Percentiles rank a stretch among this genome's conserved stretches.
These are phyloP conservation scores for Coemansia guatemalensis DNA, from an alignment of 192 early-diverging fungal genomes.

Conservation along the genomic window DNA sequence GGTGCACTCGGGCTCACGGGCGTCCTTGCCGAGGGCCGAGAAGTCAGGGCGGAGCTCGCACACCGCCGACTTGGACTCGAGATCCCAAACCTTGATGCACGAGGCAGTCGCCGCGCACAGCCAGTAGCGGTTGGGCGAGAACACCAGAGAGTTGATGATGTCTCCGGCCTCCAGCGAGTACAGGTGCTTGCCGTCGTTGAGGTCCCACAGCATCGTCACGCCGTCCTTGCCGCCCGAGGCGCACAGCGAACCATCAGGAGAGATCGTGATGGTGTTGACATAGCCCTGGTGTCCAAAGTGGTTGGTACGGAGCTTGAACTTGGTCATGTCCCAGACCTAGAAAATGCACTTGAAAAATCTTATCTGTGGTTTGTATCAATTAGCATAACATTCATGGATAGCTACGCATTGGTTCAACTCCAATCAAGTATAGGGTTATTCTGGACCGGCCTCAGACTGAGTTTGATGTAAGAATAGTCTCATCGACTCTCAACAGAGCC, in stretches of 20 bases:
- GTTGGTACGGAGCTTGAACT: slow-evolving; percentile 99
- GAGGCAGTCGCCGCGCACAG: slow-evolving; percentile 95
- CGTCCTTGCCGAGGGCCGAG: slow-evolving; percentile 71
- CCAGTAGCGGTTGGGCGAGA: slow-evolving; percentile 99
- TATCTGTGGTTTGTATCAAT: no score
- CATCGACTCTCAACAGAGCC: slow-evolving; percentile 55
- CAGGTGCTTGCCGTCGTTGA: slow-evolving; percentile 99
- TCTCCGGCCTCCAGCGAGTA: slow-evolving; percentile 97
- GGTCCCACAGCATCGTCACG: slow-evolving; percentile 99
- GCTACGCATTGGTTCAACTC: not conserved
- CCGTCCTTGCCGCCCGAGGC: slow-evolving; percentile 99
- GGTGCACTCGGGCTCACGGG: slow-evolving; percentile 81
- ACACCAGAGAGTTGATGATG: slow-evolving; percentile 95
- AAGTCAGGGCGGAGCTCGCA: slow-evolving; percentile 87
- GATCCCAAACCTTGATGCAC: slow-evolving; percentile 99
- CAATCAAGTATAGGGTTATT: not conserved
- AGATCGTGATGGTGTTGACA: slow-evolving; percentile 98
- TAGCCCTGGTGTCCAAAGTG: slow-evolving; percentile 98
- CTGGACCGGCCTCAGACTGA: slow-evolving; percentile 10
- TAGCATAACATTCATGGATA: no score
- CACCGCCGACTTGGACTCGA: slow-evolving; percentile 96
- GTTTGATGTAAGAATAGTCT: slow-evolving; percentile 57
- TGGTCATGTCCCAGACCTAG: slow-evolving; percentile 97
- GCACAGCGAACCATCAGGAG: slow-evolving; percentile 99
- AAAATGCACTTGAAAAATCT: no score